Conservation (phyloP, 768 basidiomycete genomes). For the Leccinellum rugosiceps region DNA sequence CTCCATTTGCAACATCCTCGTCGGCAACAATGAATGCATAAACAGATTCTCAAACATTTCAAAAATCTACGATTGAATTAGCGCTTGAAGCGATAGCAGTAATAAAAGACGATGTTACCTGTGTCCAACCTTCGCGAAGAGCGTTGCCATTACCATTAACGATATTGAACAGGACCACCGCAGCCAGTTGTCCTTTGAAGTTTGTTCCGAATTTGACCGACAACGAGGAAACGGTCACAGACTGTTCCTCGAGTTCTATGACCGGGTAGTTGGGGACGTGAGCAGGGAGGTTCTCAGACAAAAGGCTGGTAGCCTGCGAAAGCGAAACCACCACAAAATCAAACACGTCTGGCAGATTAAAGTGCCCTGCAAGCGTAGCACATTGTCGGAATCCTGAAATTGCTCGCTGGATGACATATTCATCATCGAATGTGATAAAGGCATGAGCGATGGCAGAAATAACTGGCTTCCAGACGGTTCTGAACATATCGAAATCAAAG, state of each 20-base stretch:
- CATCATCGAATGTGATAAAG: constrained; percentile 94
- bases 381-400: constrained; percentile 97
- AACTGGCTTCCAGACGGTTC: constrained; percentile 85
- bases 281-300: constrained; percentile 67
- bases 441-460: constrained; percentile 95
- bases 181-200: constrained; percentile 92
- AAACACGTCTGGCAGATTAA: constrained; percentile 90
- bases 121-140: constrained; percentile 92
- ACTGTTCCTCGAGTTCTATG: constrained; percentile 86
- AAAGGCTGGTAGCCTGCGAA: constrained; percentile 85
- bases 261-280: constrained; percentile 83
- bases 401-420: constrained; percentile 91
- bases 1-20: constrained; percentile 92
- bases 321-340: constrained; percentile 94
- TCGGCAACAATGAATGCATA: constrained; percentile 87
- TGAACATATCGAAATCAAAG: constrained; percentile 95
- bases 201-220: constrained; percentile 94
- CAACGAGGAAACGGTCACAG: constrained; percentile 85
- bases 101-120: constrained; percentile 44
- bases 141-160: constrained; percentile 95
- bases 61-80: constrained; percentile 63
- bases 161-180: constrained; percentile 96
- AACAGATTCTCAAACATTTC: constrained; percentile 99
- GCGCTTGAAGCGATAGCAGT: not conserved
- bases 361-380: constrained; percentile 87